Conservation (phyloP, 2,329 filamentous ascomycete genomes). For the Nothophaeocryptopus gaeumannii region DNA sequence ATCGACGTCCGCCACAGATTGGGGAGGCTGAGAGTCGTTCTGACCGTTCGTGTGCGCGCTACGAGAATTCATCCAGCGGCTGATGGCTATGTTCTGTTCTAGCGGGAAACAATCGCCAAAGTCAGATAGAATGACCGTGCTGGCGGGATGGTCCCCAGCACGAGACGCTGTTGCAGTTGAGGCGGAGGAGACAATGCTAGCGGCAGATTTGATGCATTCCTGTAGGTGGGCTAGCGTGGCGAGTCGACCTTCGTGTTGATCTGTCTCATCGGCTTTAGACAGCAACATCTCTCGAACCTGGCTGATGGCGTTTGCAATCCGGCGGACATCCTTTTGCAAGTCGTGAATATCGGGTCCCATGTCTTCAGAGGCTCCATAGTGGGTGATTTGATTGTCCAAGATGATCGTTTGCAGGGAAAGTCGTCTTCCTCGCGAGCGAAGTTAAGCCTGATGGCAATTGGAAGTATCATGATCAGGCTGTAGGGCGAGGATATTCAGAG, state of each 20-base stretch:
- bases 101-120: slow-evolving; percentile 3
- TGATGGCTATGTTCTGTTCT: slow-evolving; percentile 1
- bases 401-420: slow-evolving; percentile 4
- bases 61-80: not conserved
- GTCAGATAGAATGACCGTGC: not conserved
- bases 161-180: not conserved
- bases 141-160: not conserved
- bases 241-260: no score
- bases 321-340: slow-evolving; percentile 2
- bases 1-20: not conserved
- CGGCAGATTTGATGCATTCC: slow-evolving; percentile 5
- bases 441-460: no score
- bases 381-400: slow-evolving; percentile 1
- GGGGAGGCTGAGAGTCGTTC: not conserved
- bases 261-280: not conserved
- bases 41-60: not conserved
- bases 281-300: not conserved
- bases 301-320: not conserved
- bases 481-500: no score
- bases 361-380: not conserved
- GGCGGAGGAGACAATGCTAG: slow-evolving; percentile 4
- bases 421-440: no score
- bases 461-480: no score
- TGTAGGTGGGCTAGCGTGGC: not conserved
- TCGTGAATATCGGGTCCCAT: not conserved